phyloP scores from a whole-genome alignment of 306 rosid species.

The Argentina anserina region DNA sequence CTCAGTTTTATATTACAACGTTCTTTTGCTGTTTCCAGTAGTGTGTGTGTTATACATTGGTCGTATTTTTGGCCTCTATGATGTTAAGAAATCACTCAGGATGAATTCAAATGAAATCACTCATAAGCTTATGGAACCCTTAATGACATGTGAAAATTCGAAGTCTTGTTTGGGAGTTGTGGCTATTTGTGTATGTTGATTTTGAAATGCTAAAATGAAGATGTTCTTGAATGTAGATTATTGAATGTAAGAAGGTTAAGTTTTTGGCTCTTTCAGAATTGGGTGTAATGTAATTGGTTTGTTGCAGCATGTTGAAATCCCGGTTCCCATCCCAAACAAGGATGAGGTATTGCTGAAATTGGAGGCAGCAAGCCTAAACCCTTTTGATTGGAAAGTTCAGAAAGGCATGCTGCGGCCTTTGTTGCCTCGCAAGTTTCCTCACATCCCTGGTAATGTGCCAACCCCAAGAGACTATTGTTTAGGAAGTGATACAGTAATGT shows the following conservation, averaged over 20 bases:
- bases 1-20: background rate
- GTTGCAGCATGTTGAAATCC: constrained; percentile 52
- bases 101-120: background rate
- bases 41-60: background rate
- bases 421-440: constrained; percentile 67
- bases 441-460: constrained; percentile 55
- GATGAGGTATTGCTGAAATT: constrained; percentile 62
- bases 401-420: constrained; percentile 67
- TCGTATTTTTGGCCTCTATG: background rate
- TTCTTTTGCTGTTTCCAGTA: background rate
- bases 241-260: background rate
- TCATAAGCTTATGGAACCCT: background rate
- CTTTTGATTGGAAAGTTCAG: constrained; percentile 87
- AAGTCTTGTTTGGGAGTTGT: background rate
- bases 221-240: background rate
- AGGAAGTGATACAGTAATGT: no score
- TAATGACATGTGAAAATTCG: background rate
- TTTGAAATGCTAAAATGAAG: no score
- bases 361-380: constrained; percentile 75
- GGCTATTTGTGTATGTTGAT: background rate
- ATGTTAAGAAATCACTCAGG: background rate
- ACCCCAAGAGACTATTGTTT: no score
- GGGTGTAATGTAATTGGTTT: background rate
- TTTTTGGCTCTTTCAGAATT: background rate
- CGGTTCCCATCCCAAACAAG: constrained; percentile 52